These are phyloP conservation scores for Trifolium dubium DNA, from an alignment of 306 rosid species.

Conservation along the genomic window DNA sequence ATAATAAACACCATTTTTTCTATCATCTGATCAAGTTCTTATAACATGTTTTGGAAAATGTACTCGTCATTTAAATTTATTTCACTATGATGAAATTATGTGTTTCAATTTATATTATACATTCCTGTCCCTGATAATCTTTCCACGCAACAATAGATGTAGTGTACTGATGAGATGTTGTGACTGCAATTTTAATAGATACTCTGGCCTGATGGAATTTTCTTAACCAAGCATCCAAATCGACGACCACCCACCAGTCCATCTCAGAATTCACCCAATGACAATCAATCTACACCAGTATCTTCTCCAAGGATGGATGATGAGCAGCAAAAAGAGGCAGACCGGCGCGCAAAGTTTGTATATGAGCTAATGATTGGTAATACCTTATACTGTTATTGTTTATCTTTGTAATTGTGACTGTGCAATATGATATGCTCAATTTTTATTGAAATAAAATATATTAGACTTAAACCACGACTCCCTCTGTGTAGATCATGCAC, in stretches of 20 bases:
- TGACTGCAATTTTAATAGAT: slow-evolving; percentile 58
- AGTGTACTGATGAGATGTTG: slow-evolving; percentile 44
- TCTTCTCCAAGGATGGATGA: slow-evolving; percentile 58
- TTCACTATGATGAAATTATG: slow-evolving; percentile 23
- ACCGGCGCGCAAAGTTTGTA: slow-evolving; percentile 85
- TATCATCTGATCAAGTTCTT: background rate
- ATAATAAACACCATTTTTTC: background rate
- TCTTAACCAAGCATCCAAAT: slow-evolving; percentile 90
- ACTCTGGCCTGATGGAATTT: slow-evolving; percentile 98
- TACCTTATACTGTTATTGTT: slow-evolving; percentile 26
- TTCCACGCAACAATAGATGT: background rate
- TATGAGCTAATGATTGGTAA: slow-evolving; percentile 92
- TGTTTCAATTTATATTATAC: slow-evolving; percentile 22
- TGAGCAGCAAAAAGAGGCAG: slow-evolving; percentile 73
- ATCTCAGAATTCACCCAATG: slow-evolving; percentile 55
- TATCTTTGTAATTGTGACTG: slow-evolving; percentile 1
- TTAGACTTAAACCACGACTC: background rate
- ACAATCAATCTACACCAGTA: slow-evolving; percentile 47
- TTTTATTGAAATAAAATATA: background rate
- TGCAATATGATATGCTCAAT: background rate
- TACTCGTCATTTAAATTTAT: background rate
- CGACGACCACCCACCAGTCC: slow-evolving; percentile 55
- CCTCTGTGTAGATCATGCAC: slow-evolving; percentile 72
- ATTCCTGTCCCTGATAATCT: slow-evolving; percentile 12
- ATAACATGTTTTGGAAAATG: slow-evolving; percentile 27